phyloP scores from a whole-genome alignment of 345 rosid species.

The Geranium rotundifolium region DNA sequence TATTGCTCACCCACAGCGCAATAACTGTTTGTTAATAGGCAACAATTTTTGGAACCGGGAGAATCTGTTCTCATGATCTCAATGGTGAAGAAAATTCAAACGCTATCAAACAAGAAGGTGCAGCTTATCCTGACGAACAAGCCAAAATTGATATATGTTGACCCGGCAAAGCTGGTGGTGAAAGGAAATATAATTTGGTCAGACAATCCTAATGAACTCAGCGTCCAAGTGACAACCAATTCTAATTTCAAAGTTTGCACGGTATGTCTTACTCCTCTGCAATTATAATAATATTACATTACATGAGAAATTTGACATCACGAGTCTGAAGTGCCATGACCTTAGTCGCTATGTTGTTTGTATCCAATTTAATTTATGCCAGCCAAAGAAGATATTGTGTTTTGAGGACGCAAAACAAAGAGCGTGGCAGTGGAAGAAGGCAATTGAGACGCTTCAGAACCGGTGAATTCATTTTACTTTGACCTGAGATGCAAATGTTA shows the following conservation, averaged over 20 bases:
- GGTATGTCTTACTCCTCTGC: conserved; percentile 26
- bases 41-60: conserved; percentile 90
- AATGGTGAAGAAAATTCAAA: conserved; percentile 83
- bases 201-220: conserved; percentile 76
- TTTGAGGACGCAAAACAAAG: conserved; percentile 89
- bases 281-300: too few species aligned
- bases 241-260: conserved; percentile 85
- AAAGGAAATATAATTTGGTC: conserved; percentile 90
- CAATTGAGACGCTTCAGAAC: conserved; percentile 83
- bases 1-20: too few species aligned
- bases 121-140: conserved; percentile 92
- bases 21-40: conserved; percentile 39
- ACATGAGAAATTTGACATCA: too few species aligned
- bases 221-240: conserved; percentile 65
- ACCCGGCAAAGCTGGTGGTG: conserved; percentile 66
- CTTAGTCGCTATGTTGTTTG: too few species aligned
- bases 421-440: conserved; percentile 90
- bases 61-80: conserved; percentile 95
- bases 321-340: too few species aligned
- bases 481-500: too few species aligned
- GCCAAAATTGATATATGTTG: conserved; percentile 80
- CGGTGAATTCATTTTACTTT: conserved; percentile 28
- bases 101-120: conserved; percentile 86
- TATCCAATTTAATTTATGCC: conserved; percentile 10
- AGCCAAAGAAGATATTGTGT: conserved; percentile 92